Base-by-base conservation (phyloP, 257 asterid genomes). In the Salvia rosmarinus region DNA sequence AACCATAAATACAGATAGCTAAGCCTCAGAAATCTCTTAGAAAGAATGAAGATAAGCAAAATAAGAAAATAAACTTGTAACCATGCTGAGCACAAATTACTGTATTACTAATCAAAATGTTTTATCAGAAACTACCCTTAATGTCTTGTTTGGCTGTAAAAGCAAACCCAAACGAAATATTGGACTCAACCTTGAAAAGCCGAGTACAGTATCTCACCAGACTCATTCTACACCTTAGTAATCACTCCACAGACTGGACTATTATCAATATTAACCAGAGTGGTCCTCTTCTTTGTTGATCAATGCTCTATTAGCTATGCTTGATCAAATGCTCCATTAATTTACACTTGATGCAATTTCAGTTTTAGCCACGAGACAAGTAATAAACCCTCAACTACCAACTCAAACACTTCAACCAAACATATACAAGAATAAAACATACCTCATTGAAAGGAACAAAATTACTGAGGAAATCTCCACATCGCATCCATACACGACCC, bases 361-460 rank as follows among this genome's bases (percentile, higher is more conserved):
- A 44, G 17, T n/a, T 21, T 28, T 66, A 8, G 35, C 43, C 59
- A 23, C 3, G 39, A 72, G 59, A 54, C 50, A 56, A 46, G 25
- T 8, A 12, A 51, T 30, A 51, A 3, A 49, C 55, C 21, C 70
- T 56, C 58, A 25, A 35, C n/a, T n/a, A n/a, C n/a, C n/a, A n/a
- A n/a, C n/a, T n/a, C n/a, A n/a, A n/a, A n/a, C n/a, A n/a, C n/a
- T n/a, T n/a, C 23, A 20, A 49, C 43, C 67, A 35, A 62, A 44
- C 54, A 23, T 30, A 34, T 44, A 30, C 4, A 40, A 23, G 43
- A 70, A 67, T 10, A 68, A 37, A 39, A 16, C 46, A 76, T 77
- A 88, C 98, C 96, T 90, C 95, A 68, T 85, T 67, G 70, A 90
- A 73, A 49, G 66, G 75, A 80, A 90, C 62, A 67, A 85, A 90